Conservation (phyloP, 2,329 filamentous ascomycete species). For the Hymenoscyphus scutula region DNA sequence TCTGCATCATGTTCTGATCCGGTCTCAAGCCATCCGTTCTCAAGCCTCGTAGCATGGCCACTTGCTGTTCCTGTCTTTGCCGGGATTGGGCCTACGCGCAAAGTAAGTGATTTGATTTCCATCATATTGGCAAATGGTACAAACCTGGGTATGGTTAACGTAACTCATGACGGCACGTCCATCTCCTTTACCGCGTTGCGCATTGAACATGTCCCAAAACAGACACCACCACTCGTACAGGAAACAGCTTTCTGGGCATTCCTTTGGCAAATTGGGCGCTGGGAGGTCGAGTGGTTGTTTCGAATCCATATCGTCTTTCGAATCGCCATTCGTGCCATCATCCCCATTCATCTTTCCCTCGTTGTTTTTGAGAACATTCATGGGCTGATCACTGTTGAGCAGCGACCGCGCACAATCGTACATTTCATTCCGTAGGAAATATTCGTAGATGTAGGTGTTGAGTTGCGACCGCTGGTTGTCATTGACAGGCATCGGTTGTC, state of each 20-base stretch:
- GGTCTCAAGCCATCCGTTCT: constrained; percentile 62
- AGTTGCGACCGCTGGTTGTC: constrained; percentile 54
- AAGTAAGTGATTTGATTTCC: constrained; percentile 17
- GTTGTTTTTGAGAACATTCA: constrained; percentile 66
- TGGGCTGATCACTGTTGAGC: constrained; percentile 61
- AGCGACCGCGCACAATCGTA: constrained; percentile 78
- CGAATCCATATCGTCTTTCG: constrained; percentile 70
- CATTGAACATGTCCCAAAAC: constrained; percentile 94
- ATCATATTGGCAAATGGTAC: constrained; percentile 25
- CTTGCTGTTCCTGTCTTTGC: constrained; percentile 71
- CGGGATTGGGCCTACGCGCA: constrained; percentile 61
- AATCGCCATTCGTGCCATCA: constrained; percentile 78
- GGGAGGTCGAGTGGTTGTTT: constrained; percentile 82
- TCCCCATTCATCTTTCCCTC: constrained; percentile 71
- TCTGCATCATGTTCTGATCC: constrained; percentile 52
- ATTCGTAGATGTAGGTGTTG: constrained; percentile 89
- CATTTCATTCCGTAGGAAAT: constrained; percentile 83
- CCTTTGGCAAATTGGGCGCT: constrained; percentile 64
- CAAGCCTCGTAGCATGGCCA: constrained; percentile 72
- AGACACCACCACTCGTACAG: constrained; percentile 97
- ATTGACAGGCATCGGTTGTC: constrained; percentile 36
- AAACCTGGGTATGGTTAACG: constrained; percentile 78
- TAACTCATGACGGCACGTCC: constrained; percentile 70
- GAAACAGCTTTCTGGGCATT: constrained; percentile 71
- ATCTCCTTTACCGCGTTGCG: constrained; percentile 67